Percentiles rank a stretch among this genome's conserved stretches.
Conservation (phyloP, 2,329 filamentous ascomycete species). For the Pseudogymnoascus sp. region DNA sequence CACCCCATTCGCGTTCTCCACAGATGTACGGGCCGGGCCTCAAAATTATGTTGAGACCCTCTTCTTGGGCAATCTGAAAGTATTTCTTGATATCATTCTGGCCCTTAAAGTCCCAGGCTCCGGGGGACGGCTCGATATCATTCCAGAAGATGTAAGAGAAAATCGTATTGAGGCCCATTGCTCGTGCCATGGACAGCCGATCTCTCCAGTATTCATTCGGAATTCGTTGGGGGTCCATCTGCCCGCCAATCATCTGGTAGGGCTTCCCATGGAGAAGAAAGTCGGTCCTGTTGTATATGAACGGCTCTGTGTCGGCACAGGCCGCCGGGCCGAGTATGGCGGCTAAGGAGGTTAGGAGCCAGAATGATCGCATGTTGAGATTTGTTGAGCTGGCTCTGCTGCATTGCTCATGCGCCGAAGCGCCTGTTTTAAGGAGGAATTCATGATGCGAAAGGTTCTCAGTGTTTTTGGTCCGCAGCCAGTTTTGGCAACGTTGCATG, state of each 20-base stretch:
- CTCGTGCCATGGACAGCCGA: slow-evolving; percentile 34
- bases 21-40: slow-evolving; percentile 41
- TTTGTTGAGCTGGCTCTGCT: neutral
- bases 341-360: neutral
- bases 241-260: slow-evolving; percentile 38
- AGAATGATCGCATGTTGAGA: neutral
- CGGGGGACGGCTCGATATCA: slow-evolving; percentile 34
- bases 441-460: neutral
- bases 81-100: slow-evolving; percentile 41
- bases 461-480: neutral
- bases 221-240: slow-evolving; percentile 43
- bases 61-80: slow-evolving; percentile 38
- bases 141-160: slow-evolving; percentile 46
- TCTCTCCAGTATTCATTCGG: slow-evolving; percentile 39
- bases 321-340: neutral
- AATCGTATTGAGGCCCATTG: slow-evolving; percentile 42
- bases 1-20: slow-evolving; percentile 39
- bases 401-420: neutral
- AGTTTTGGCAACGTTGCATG: slow-evolving; percentile 2
- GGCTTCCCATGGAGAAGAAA: slow-evolving; percentile 35
- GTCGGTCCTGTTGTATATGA: slow-evolving; percentile 32
- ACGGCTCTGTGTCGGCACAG: slow-evolving; percentile 16
- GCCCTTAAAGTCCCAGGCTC: slow-evolving; percentile 30
- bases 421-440: neutral
- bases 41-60: slow-evolving; percentile 39